These are phyloP conservation scores for Imleria badia DNA, from an alignment of 768 basidiomycete genomes.

Conservation along the genomic window DNA sequence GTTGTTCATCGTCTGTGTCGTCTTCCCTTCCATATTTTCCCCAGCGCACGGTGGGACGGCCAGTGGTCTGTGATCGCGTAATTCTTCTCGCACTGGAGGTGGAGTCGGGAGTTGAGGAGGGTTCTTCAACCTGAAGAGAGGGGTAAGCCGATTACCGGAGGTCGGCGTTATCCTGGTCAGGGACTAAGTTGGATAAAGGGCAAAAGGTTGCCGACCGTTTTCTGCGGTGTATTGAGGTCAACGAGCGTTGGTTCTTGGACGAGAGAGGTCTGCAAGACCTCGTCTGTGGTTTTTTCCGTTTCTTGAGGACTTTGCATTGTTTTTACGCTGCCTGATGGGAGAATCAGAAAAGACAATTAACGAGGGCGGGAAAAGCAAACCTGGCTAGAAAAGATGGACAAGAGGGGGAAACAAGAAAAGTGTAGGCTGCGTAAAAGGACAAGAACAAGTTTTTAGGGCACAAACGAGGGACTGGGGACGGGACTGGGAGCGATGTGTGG, in stretches of 20 bases:
- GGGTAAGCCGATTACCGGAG: slow-evolving; percentile 22
- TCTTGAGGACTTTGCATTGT: slow-evolving; percentile 31
- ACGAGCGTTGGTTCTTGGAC: slow-evolving; percentile 26
- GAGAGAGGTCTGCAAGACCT: slow-evolving; percentile 1
- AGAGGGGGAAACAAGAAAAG: background rate
- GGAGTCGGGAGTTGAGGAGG: slow-evolving; percentile 25
- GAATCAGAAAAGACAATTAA: slow-evolving; percentile 19
- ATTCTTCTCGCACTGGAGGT: slow-evolving; percentile 25
- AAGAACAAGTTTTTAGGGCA: slow-evolving; percentile 15
- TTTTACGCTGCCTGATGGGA: slow-evolving; percentile 32
- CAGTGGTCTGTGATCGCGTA: slow-evolving; percentile 35
- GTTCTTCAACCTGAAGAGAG: slow-evolving; percentile 25
- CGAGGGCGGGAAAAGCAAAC: slow-evolving; percentile 9
- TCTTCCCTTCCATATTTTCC: slow-evolving; percentile 33
- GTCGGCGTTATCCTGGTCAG: slow-evolving; percentile 31
- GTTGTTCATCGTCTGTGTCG: slow-evolving; percentile 27
- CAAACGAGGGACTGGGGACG: slow-evolving; percentile 11
- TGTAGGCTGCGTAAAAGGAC: slow-evolving; percentile 4
- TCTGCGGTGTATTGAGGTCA: slow-evolving; percentile 23
- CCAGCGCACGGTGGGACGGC: slow-evolving; percentile 35
- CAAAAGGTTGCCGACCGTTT: slow-evolving; percentile 33
- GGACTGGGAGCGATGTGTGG: slow-evolving; percentile 28
- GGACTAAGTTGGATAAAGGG: slow-evolving; percentile 28
- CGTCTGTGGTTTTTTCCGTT: slow-evolving; percentile 19
- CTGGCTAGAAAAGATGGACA: slow-evolving; percentile 1